A percentile compares a stretch with the other conserved stretches of the same genome.
Conservation (phyloP, 2,329 filamentous ascomycete genomes). For the Alternaria panax region DNA sequence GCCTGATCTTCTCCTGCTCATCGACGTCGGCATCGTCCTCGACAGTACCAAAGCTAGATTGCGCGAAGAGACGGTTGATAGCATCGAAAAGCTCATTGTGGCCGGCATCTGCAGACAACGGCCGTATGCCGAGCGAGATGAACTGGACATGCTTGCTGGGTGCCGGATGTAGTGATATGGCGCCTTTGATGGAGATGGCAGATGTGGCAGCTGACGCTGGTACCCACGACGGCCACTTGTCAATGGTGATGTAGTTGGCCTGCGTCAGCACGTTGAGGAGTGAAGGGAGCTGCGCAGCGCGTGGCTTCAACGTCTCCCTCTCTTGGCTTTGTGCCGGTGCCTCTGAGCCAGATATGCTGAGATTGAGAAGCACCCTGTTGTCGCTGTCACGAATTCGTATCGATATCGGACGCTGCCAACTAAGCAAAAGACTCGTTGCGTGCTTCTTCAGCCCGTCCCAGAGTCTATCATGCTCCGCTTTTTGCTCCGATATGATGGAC, state of each 20-base stretch:
- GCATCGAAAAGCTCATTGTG: conserved; percentile 76
- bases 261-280: conserved; percentile 65
- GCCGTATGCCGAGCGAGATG: conserved; percentile 76
- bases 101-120: conserved; percentile 64
- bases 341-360: conserved; percentile 28
- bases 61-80: conserved; percentile 77
- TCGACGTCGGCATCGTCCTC: conserved; percentile 56
- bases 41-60: conserved; percentile 76
- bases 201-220: conserved; percentile 71
- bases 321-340: not conserved
- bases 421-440: conserved; percentile 71
- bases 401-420: conserved; percentile 67
- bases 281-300: conserved; percentile 28
- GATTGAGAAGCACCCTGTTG: conserved; percentile 47
- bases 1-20: conserved; percentile 48
- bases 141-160: conserved; percentile 80
- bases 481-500: conserved; percentile 60
- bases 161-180: conserved; percentile 73
- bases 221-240: conserved; percentile 69
- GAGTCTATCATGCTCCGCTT: conserved; percentile 63
- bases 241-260: conserved; percentile 66
- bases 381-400: conserved; percentile 66
- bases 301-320: conserved; percentile 8
- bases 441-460: conserved; percentile 70
- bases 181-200: conserved; percentile 69